Evolutionary conservation across 768 basidiomycete genomes (phyloP).

Genomic region (Panellus pusillus): DNA sequence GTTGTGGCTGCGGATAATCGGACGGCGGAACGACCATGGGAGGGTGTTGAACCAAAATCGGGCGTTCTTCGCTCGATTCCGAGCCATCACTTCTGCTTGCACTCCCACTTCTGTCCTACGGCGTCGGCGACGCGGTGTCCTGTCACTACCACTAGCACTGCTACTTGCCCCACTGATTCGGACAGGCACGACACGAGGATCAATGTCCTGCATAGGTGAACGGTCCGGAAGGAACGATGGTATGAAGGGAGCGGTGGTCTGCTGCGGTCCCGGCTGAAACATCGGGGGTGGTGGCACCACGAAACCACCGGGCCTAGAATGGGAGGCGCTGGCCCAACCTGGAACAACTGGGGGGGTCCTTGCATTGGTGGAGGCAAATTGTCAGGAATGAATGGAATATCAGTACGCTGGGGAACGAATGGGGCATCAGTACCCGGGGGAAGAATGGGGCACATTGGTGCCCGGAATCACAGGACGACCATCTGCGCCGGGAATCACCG

Average conservation of each 20-base stretch:
- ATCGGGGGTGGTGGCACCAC: constrained; percentile 4
- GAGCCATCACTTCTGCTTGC: constrained; percentile 3
- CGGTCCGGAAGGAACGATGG: constrained; percentile 4
- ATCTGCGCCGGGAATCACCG: constrained; percentile 30
- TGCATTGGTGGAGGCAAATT: constrained; percentile 16
- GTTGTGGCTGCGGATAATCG: constrained; percentile 5
- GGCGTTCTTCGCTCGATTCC: background rate
- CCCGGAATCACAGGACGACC: too few relatives aligned
- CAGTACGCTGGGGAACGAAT: constrained; percentile 23
- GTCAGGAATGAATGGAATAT: constrained; percentile 21
- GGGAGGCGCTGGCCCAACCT: constrained; percentile 4
- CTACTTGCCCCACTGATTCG: background rate
- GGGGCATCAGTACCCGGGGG: background rate
- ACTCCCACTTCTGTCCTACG: constrained; percentile 5
- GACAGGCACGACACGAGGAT: constrained; percentile 3
- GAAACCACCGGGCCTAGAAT: constrained; percentile 7
- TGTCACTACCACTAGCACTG: background rate
- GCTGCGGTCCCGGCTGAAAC: background rate
- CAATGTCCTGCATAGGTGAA: constrained; percentile 6
- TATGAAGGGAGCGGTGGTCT: background rate
- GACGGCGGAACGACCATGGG: constrained; percentile 1
- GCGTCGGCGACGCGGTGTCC: background rate
- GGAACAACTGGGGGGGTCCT: constrained; percentile 19
- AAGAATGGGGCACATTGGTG: too few relatives aligned
- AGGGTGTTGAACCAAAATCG: constrained; percentile 7